Base-by-base conservation (phyloP, 2,329 filamentous ascomycete genomes). In the Verticillium zaregamsianum region DNA sequence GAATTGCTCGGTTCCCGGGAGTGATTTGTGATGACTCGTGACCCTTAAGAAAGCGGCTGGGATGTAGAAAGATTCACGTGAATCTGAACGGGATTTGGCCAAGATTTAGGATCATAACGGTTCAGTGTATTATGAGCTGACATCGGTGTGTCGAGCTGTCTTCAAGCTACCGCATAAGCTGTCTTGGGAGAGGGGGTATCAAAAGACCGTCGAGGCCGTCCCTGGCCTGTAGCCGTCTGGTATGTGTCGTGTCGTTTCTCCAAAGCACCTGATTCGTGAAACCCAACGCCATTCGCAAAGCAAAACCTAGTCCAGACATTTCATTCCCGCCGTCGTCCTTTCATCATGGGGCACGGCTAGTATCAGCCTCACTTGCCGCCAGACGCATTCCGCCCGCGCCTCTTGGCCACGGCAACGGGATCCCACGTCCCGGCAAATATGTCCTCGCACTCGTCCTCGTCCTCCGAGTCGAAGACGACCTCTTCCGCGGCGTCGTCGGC, bases 361-460 rank as follows among this genome's bases (percentile, higher is more conserved):
- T 14, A 20, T 5, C 25, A 20, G 20, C 37, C n/a, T 39, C 35
- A 39, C 20, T 17, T 20, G 39, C 23, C 15, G 2, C 55, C 54
- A 6, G 69, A 67, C 35, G 74, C 70, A 68, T 76, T 78, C 37
- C 73, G 73, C 25, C 70, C 74, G 59, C 82, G 77, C 59, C 83
- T 76, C 68, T 73, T 77, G 1, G 80, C 80, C 14, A 81, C 84
- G 1, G 73, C 74, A 28, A 80, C 79, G 2, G 84, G 74, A 68
- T 88, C 81, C 87, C 87, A 90, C 5, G 77, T 78, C 1, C 87
- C 87, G 0, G 80, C 75, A 71, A 90, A 90, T 37, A 90, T 74
- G 54, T 89, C 86, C 61, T 89, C 86, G 59, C 87, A 88, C 69
- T 90, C 87, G 45, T 89, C 86, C 63, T 88, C 85, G 64, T 89